A percentile compares a stretch with the other conserved stretches of the same genome.
Conservation (phyloP, 768 basidiomycete genomes). For the Lactarius trivialis region DNA sequence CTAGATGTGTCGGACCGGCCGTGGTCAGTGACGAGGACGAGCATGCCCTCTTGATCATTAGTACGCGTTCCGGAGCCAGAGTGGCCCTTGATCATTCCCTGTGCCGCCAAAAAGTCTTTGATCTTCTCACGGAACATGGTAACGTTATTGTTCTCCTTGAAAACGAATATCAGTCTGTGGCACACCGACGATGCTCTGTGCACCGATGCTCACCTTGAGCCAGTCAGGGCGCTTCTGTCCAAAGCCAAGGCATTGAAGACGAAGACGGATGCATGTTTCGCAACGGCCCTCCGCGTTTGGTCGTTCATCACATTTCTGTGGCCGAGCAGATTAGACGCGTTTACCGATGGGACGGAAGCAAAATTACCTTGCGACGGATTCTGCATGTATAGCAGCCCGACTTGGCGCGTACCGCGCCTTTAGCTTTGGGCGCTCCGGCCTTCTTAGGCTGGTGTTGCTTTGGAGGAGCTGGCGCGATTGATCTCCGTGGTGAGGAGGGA, state of each 20-base stretch:
- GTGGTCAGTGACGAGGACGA: conserved; percentile 42
- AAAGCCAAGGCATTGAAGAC: conserved; percentile 80
- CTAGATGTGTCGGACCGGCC: conserved; percentile 30
- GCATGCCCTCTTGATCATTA: conserved; percentile 48
- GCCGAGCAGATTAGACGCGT: conserved; percentile 15
- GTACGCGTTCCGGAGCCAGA: conserved; percentile 61
- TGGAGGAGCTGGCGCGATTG: conserved; percentile 27
- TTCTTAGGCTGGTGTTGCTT: conserved; percentile 37
- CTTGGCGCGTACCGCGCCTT: conserved; percentile 80
- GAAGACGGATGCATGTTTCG: conserved; percentile 69
- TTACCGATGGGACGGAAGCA: conserved; percentile 7
- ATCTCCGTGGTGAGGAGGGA: conserved; percentile 30
- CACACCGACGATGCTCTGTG: conserved; percentile 3
- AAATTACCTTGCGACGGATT: conserved; percentile 65
- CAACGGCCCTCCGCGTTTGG: conserved; percentile 56
- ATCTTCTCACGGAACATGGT: conserved; percentile 67
- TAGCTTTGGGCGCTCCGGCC: conserved; percentile 59
- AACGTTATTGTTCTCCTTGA: conserved; percentile 64
- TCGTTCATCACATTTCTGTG: conserved; percentile 80
- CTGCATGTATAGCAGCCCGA: conserved; percentile 87
- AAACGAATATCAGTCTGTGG: not conserved
- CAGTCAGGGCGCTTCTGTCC: conserved; percentile 82
- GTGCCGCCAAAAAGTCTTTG: conserved; percentile 68
- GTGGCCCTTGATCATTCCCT: conserved; percentile 88
- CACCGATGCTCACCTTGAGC: conserved; percentile 61